These are phyloP conservation scores for Clarireedia paspali DNA, from an alignment of 2,329 filamentous ascomycete species.

Conservation along the genomic window DNA sequence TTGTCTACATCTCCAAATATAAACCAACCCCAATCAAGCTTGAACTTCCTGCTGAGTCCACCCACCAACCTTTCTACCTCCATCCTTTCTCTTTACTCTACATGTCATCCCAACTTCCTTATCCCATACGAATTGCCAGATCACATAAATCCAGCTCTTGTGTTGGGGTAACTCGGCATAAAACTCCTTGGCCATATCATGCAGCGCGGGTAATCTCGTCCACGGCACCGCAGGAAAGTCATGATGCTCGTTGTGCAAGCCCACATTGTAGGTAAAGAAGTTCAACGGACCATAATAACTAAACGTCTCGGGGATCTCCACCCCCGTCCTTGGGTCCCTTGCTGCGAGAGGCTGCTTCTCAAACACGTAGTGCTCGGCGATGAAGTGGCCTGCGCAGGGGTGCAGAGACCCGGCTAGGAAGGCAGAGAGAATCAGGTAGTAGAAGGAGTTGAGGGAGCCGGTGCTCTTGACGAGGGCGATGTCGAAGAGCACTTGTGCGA, in stretches of 20 bases:
- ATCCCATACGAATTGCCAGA: constrained; percentile 94
- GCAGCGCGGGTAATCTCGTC: constrained; percentile 73
- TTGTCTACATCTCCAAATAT: not conserved
- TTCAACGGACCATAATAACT: constrained; percentile 95
- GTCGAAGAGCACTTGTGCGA: constrained; percentile 73
- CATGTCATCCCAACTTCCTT: constrained; percentile 83
- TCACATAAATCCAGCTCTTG: constrained; percentile 83
- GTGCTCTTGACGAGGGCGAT: constrained; percentile 53
- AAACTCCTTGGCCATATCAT: constrained; percentile 80
- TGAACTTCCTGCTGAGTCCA: constrained; percentile 68
- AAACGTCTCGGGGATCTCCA: constrained; percentile 81
- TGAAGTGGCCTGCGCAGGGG: constrained; percentile 94
- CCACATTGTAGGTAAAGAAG: constrained; percentile 91
- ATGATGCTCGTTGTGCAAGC: constrained; percentile 97
- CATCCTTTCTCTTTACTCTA: constrained; percentile 84
- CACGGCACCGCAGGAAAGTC: constrained; percentile 97
- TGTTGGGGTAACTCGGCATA: constrained; percentile 83
- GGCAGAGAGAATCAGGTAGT: constrained; percentile 80
- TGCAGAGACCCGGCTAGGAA: constrained; percentile 93
- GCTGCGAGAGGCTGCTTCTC: constrained; percentile 46
- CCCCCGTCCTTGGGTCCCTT: constrained; percentile 45
- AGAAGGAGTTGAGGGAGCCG: constrained; percentile 53
- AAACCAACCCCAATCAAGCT: constrained; percentile 31
- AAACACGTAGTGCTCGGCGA: constrained; percentile 92
- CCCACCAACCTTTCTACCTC: constrained; percentile 53